A percentile compares a stretch with the other conserved stretches of the same genome.
Evolutionary conservation across 1,139 yeast genomes (phyloP).

Genomic region (Geotrichum carabidarum): DNA sequence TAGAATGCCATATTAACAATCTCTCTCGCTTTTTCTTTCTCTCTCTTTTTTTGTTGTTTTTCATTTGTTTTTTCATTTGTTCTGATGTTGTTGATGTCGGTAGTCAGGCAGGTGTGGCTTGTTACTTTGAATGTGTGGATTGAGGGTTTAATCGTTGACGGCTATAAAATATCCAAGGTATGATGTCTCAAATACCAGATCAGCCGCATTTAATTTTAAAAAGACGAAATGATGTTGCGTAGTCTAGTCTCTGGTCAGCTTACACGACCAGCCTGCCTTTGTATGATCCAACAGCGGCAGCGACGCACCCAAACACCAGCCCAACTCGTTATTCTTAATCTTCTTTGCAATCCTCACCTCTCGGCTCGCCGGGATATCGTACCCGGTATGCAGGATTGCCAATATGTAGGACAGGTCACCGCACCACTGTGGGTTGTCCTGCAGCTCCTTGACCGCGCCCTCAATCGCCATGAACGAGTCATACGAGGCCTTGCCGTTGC

Average conservation of each 20-base stretch:
- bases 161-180: too few relatives aligned
- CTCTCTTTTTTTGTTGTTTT: background rate
- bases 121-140: too few relatives aligned
- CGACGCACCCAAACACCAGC: constrained; percentile 98
- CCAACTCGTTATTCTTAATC: constrained; percentile 82
- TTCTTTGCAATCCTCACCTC: constrained; percentile 89
- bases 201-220: too few relatives aligned
- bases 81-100: too few relatives aligned
- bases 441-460: constrained; percentile 61
- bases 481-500: constrained; percentile 78
- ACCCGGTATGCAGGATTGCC: constrained; percentile 86
- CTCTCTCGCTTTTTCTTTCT: background rate
- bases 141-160: too few relatives aligned
- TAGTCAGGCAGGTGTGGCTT: too few relatives aligned
- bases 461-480: constrained; percentile 51
- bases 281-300: constrained; percentile 71
- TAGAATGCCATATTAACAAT: too few relatives aligned
- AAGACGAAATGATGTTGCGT: too few relatives aligned
- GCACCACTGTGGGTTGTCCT: constrained; percentile 89
- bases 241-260: constrained; percentile 13
- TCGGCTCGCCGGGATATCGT: constrained; percentile 84
- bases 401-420: constrained; percentile 84
- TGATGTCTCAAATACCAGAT: too few relatives aligned
- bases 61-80: too few relatives aligned
- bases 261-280: constrained; percentile 66